Percentiles rank a stretch among this genome's conserved stretches.
Conservation (phyloP, 495 filamentous ascomycete genomes). For the Neurospora cerealis region DNA sequence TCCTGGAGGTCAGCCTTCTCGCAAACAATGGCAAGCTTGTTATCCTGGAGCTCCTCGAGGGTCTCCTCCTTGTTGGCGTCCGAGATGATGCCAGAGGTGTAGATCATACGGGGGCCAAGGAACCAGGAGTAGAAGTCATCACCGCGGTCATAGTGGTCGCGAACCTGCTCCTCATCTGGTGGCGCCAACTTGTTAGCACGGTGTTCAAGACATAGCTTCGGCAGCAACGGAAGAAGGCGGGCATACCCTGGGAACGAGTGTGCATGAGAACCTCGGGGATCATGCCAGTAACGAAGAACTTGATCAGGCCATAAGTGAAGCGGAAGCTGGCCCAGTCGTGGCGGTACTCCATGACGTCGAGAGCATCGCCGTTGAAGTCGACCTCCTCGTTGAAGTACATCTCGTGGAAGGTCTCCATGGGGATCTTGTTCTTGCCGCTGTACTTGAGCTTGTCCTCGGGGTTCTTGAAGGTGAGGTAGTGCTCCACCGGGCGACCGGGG, state of each 20-base stretch:
- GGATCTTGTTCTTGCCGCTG: constrained; percentile 67
- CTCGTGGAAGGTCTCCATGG: constrained; percentile 79
- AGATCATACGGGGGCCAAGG: constrained; percentile 84
- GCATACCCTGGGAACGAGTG: constrained; percentile 59
- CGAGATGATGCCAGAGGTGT: constrained; percentile 73
- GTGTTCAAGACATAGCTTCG: background rate
- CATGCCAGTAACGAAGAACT: constrained; percentile 40
- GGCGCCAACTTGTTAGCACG: constrained; percentile 8
- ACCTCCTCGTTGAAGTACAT: constrained; percentile 84
- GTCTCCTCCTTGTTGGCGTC: constrained; percentile 67
- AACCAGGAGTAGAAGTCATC: constrained; percentile 89
- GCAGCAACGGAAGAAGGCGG: background rate
- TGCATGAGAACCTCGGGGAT: constrained; percentile 72
- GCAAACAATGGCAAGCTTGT: constrained; percentile 78
- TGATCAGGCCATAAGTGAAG: constrained; percentile 60
- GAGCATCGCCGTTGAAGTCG: constrained; percentile 73
- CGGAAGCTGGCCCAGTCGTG: constrained; percentile 82
- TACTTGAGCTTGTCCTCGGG: constrained; percentile 62
- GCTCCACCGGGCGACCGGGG: constrained; percentile 70
- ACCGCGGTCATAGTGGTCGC: constrained; percentile 78
- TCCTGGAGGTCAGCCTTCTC: constrained; percentile 69
- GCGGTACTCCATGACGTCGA: constrained; percentile 73
- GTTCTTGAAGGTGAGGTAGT: constrained; percentile 79
- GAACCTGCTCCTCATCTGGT: constrained; percentile 76
- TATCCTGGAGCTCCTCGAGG: constrained; percentile 80